These are phyloP conservation scores for Chlorella vulgaris DNA, from an alignment of 139 green algal genomes.

Conservation along the genomic window DNA sequence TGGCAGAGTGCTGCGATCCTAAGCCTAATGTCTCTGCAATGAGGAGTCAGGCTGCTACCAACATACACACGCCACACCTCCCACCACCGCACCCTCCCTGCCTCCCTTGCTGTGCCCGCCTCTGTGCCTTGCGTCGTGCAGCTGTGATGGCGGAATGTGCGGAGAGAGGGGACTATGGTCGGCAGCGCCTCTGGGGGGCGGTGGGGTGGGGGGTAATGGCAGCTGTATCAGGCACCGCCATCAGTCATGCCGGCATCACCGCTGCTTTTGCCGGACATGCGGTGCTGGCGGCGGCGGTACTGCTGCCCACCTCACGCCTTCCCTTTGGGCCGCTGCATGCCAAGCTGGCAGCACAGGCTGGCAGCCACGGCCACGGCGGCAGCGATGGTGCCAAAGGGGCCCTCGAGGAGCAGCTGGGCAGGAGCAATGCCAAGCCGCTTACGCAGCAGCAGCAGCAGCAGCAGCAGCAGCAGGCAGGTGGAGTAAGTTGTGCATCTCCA, in stretches of 20 bases:
- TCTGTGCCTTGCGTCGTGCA: neutral
- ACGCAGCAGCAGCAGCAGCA: no score
- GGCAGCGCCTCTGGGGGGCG: constrained; percentile 46
- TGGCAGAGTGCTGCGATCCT: neutral
- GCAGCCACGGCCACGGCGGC: neutral
- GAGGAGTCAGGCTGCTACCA: neutral
- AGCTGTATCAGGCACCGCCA: constrained; percentile 22
- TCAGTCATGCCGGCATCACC: constrained; percentile 9
- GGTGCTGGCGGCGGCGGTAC: neutral
- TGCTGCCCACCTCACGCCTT: constrained; percentile 18
- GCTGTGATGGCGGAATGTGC: constrained; percentile 48
- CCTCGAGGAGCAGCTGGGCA: no score
- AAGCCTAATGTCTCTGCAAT: no score
- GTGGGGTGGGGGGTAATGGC: constrained; percentile 47
- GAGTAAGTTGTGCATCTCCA: no score
- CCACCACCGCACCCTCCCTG: no score
- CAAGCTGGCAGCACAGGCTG: constrained; percentile 19
- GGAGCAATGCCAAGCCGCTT: no score
- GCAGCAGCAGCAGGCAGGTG: no score
- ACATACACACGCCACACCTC: neutral
- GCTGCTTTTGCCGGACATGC: constrained; percentile 37
- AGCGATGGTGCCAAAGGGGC: no score
- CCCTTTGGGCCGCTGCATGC: constrained; percentile 36
- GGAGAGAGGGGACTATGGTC: constrained; percentile 33
- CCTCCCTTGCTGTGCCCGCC: neutral